These are phyloP conservation scores for Chytridium lagenaria DNA, from an alignment of 371 early-diverging fungal species.

Conservation along the genomic window DNA sequence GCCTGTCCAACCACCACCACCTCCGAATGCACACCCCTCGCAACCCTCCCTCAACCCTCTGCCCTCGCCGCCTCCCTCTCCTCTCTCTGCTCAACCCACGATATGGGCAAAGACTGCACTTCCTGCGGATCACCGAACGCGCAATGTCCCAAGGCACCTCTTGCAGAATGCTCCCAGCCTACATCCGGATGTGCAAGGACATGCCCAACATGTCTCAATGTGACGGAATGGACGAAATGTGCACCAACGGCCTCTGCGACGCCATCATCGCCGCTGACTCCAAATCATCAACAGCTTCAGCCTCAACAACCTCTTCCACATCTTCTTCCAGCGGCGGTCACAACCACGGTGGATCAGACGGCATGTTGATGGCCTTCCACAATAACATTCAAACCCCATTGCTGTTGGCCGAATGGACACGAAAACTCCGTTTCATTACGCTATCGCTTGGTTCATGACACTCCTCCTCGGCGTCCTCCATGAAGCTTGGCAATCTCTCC, in stretches of 20 bases:
- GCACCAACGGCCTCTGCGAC: neutral
- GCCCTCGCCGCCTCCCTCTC: neutral
- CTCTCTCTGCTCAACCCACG: constrained; percentile 1
- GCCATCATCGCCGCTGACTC: neutral
- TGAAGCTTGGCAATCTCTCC: constrained; percentile 3
- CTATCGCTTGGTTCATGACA: constrained; percentile 20
- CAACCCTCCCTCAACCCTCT: neutral
- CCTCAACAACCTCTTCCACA: neutral
- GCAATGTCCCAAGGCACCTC: neutral
- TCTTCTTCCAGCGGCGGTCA: neutral
- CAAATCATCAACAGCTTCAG: neutral
- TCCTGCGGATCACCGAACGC: neutral
- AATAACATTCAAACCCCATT: constrained; percentile 57
- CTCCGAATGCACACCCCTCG: neutral
- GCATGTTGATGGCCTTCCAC: constrained; percentile 50
- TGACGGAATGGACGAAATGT: neutral
- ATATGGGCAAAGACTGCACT: neutral
- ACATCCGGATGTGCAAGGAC: neutral
- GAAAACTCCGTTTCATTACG: constrained; percentile 36
- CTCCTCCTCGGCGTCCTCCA: neutral
- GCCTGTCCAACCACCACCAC: constrained; percentile 10
- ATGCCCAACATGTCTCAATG: constrained; percentile 4
- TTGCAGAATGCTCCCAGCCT: neutral
- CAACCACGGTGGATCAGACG: neutral
- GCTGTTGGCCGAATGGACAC: constrained; percentile 50